Base-by-base conservation (phyloP, 208 protist species). In the Leptomonas pyrrhocoris region DNA sequence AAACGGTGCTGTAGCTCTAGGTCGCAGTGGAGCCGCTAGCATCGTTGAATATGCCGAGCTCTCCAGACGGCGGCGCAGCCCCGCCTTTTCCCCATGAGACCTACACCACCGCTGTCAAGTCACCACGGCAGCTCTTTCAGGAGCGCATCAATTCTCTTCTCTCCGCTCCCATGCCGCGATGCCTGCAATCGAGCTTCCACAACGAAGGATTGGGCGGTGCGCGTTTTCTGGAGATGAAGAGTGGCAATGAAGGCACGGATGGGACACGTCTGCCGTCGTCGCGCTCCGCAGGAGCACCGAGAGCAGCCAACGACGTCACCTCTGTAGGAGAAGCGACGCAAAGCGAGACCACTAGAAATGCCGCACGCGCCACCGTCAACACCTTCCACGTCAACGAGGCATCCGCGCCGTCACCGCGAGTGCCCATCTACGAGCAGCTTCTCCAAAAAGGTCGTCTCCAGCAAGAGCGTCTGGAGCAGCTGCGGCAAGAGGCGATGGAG, bases 391-490 rank as follows among this genome's bases (percentile, higher is more conserved):
- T 51, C 28, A 2, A 8, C 18, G 23, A n/a, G 55, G 15, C 45
- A 27, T 3, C 21, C n/a, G 2, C 56, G 18, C 8, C 54, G 15
- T 42, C 56, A 19, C 34, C 31, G 12, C 46, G 18, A 6, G 57
- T 66, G 38, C 83, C 84, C 40, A 79, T 93, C 19, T 81, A 94
- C 64, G 90, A 95, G 54, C 56, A 53, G 13, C 77, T 94, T 15
- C 77, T 95, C n/a, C 84, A 89, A 43, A 88, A 88, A 49, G 90
- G 88, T 6, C 54, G 84, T 9, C 57, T 85, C 18, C 50, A 71
- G 46, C 73, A 84, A 61, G 82, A 93, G 73, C 73, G 69, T 25
- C 77, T 68, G 15, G 81, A 91, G 60, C 53, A 42, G 27, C 57
- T 83, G 42, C 54, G 60, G 21, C 64, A 82, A 60, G 48, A 61